Evolutionary conservation across 495 filamentous ascomycete species (phyloP).

Genomic region (Ramalina peruviana): DNA sequence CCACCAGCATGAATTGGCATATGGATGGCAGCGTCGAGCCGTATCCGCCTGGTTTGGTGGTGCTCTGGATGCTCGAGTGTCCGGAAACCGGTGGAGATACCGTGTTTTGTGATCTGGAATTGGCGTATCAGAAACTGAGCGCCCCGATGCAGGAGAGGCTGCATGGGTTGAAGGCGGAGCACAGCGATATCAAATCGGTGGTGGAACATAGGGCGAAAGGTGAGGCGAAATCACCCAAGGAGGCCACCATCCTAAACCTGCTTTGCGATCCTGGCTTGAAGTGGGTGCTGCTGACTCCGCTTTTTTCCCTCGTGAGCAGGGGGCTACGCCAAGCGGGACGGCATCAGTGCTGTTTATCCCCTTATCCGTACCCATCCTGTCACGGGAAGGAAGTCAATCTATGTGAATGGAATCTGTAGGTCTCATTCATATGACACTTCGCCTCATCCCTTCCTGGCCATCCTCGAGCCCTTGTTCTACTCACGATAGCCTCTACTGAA

Average conservation of each 20-base stretch:
- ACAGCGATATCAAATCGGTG: slow-evolving; percentile 42
- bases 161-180: slow-evolving; percentile 44
- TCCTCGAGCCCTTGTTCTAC: neutral
- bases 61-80: slow-evolving; percentile 47
- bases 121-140: slow-evolving; percentile 42
- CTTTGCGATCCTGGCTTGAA: too few species aligned
- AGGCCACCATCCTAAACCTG: too few species aligned
- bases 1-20: slow-evolving; percentile 50
- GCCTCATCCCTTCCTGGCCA: neutral
- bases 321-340: slow-evolving; percentile 36
- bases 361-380: slow-evolving; percentile 48
- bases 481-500: neutral
- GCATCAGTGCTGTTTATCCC: slow-evolving; percentile 41
- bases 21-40: slow-evolving; percentile 50
- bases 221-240: neutral
- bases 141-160: slow-evolving; percentile 42
- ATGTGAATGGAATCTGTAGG: slow-evolving; percentile 27
- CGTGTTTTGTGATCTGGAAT: slow-evolving; percentile 42
- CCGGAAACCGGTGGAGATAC: slow-evolving; percentile 53
- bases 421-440: slow-evolving; percentile 6
- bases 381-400: slow-evolving; percentile 26
- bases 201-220: slow-evolving; percentile 19
- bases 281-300: neutral
- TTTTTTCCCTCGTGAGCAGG: slow-evolving; percentile 31
- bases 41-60: slow-evolving; percentile 52